These are phyloP conservation scores for Thuja plicata DNA, from an alignment of 83 land plant species.

Conservation along the genomic window DNA sequence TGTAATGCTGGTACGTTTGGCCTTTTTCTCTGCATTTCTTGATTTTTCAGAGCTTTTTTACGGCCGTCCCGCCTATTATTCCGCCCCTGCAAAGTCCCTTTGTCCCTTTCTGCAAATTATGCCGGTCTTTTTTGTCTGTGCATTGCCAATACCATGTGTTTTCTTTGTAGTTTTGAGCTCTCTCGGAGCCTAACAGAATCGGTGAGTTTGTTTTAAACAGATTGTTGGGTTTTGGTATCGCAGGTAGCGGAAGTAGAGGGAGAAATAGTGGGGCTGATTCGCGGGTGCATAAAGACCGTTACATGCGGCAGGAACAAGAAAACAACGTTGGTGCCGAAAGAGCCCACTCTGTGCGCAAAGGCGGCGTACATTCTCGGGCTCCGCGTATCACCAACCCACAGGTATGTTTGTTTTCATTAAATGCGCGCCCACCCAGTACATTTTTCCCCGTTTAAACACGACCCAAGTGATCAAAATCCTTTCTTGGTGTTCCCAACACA, in stretches of 20 bases:
- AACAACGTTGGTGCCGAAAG: conserved; percentile 15
- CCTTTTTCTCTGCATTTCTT: neutral
- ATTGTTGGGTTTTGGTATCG: neutral
- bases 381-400: conserved; percentile 70
- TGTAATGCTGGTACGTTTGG: conserved; percentile 73
- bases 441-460: too few species aligned
- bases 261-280: conserved; percentile 80
- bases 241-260: conserved; percentile 80
- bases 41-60: neutral
- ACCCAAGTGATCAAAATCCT: too few species aligned
- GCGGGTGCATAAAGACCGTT: conserved; percentile 89
- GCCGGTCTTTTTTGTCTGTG: neutral
- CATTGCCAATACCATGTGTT: neutral
- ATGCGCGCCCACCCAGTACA: neutral
- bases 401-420: conserved; percentile 23
- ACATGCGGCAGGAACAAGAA: conserved; percentile 53
- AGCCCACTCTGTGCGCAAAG: conserved; percentile 41
- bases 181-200: too few species aligned
- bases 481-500: conserved; percentile 18
- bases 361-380: conserved; percentile 78
- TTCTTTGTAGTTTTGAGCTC: neutral
- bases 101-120: neutral
- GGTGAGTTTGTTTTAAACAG: neutral
- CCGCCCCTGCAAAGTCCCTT: neutral
- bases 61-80: neutral